Evolutionary conservation across 352 stramenopile genomes (phyloP), one percentile per base, ranked within the genome.

Genomic region (Phytopythium montanum): DNA sequence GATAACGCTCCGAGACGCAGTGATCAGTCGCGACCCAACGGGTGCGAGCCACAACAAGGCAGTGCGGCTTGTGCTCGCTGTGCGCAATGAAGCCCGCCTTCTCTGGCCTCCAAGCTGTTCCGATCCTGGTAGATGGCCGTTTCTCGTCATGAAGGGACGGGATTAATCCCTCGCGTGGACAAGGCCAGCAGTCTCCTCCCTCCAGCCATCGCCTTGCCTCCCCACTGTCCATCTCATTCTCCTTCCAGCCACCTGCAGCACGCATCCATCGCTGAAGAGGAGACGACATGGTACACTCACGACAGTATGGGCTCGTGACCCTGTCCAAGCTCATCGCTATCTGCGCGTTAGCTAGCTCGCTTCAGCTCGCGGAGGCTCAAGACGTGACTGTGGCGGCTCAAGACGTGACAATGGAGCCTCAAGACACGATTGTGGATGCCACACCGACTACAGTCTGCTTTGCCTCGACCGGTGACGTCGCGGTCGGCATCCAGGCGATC

Each of bases 391-490:
- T 34, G 4, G 8, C 19, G 12, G 28, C 44, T 10, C n/a, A 28
- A 10, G 28, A 45, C 2, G 51, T 42, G n/a, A 60, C 55, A n/a
- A n/a, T 1, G 4, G 8, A n/a, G 12, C n/a, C 44, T 10, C n/a
- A 28, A 10, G 28, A 45, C 2, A 44, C 54, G n/a, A 60, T 42
- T 1, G 31, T 13, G 5, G 38, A 44, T n/a, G 16, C 38, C 14
- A 44, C 38, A 21, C 23, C 38, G 10, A 18, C 38, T 4, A 18
- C 23, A 0, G 25, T 52, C 14, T 67, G 55, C 26, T 41, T 23
- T 29, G 55, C 59, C 9, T 79, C 73, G 1, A 51, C 65, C 28
- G 70, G 68, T 7, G 70, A 81, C 59, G 60, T 66, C 19, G 60
- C 44, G 1, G 56, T 71, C 14, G 73, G 73, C 2, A 54, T 81